A percentile compares a stretch with the other conserved stretches of the same genome.
phyloP scores from a whole-genome alignment of 192 early-diverging fungal species.

The Entomortierella lignicola region DNA sequence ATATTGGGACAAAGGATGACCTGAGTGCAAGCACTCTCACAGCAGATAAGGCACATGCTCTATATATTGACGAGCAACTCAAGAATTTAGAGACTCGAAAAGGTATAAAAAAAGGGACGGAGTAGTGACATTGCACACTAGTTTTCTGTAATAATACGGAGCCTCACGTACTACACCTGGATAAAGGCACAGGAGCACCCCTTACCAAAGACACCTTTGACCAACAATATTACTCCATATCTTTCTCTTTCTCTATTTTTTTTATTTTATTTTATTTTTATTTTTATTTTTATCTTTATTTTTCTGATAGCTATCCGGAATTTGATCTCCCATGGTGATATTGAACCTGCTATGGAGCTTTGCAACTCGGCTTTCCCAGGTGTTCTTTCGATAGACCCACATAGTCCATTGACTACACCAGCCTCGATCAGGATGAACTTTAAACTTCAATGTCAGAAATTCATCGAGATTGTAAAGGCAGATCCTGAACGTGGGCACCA shows the following conservation, averaged over 20 bases:
- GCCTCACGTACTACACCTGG: too few species aligned
- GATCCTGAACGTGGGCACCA: slow-evolving; percentile 53
- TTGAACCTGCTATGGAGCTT: slow-evolving; percentile 45
- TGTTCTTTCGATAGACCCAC: slow-evolving; percentile 46
- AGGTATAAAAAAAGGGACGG: slow-evolving; percentile 17
- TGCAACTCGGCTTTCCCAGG: slow-evolving; percentile 53
- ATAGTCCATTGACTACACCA: slow-evolving; percentile 45
- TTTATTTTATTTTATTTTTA: too few species aligned
- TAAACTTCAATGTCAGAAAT: slow-evolving; percentile 71
- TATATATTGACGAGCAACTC: slow-evolving; percentile 49
- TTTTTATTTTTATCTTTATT: neutral
- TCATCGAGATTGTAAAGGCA: slow-evolving; percentile 68
- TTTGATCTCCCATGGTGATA: slow-evolving; percentile 58
- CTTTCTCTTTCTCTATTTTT: too few species aligned
- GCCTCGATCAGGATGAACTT: slow-evolving; percentile 65
- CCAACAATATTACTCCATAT: neutral
- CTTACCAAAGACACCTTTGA: too few species aligned
- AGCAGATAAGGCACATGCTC: slow-evolving; percentile 36
- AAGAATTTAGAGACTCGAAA: slow-evolving; percentile 54
- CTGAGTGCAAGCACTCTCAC: slow-evolving; percentile 20
- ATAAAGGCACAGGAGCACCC: too few species aligned
- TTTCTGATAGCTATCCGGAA: slow-evolving; percentile 58
- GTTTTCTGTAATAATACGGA: too few species aligned
- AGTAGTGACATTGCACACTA: too few species aligned
- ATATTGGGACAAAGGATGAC: neutral